phyloP scores from a whole-genome alignment of 2,329 filamentous ascomycete species.

The Chaetomiaceae sp. region DNA sequence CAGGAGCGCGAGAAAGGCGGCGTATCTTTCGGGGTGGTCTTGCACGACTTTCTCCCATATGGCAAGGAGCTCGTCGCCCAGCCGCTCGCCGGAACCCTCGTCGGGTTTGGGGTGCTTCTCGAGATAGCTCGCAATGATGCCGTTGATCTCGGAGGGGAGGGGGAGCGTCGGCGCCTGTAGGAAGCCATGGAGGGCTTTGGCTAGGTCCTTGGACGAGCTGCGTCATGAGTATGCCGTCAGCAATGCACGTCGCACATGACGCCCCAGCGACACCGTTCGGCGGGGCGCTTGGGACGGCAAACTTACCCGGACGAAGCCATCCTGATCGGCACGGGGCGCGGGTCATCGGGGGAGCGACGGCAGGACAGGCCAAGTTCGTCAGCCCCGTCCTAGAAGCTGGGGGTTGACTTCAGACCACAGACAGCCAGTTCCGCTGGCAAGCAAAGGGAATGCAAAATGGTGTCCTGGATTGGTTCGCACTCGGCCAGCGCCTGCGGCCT shows the following conservation, averaged over 20 bases:
- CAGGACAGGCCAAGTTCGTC: not conserved
- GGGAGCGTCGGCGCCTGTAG: constrained; percentile 48
- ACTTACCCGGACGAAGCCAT: constrained; percentile 27
- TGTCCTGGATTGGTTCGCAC: too few relatives aligned
- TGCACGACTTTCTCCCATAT: constrained; percentile 61
- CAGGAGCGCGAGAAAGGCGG: constrained; percentile 63
- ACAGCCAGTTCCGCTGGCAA: too few relatives aligned
- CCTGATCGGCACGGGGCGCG: constrained; percentile 14
- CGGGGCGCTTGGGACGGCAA: not conserved
- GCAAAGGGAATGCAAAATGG: too few relatives aligned
- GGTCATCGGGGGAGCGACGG: constrained; percentile 12
- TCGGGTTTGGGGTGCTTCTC: constrained; percentile 62
- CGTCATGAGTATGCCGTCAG: constrained; percentile 1
- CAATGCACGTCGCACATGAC: not conserved
- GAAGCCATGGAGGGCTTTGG: constrained; percentile 50
- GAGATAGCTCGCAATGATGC: constrained; percentile 60
- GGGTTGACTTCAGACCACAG: too few relatives aligned
- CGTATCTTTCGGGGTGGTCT: constrained; percentile 49
- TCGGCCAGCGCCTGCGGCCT: too few relatives aligned
- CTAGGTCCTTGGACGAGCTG: constrained; percentile 56
- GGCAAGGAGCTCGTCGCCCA: constrained; percentile 65
- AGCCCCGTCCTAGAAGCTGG: not conserved
- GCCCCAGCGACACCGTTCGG: not conserved
- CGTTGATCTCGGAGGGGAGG: constrained; percentile 58
- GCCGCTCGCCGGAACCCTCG: constrained; percentile 60